Percentiles rank a stretch among this genome's conserved stretches.
Evolutionary conservation across 495 filamentous ascomycete genomes (phyloP).

Genomic region (Neurospora cerealis): DNA sequence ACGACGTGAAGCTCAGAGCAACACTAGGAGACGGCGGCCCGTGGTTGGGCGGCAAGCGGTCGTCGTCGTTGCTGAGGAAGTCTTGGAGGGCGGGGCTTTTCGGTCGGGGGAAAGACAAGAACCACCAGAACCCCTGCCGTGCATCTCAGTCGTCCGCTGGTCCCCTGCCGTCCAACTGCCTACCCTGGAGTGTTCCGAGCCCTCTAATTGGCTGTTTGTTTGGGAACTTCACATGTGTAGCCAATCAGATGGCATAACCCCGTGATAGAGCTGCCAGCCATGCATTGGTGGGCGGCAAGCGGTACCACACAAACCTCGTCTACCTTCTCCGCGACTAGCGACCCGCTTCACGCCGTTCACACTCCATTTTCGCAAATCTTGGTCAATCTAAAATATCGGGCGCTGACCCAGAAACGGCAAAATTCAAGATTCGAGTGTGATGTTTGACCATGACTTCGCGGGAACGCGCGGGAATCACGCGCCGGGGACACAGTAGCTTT

Average conservation of each 20-base stretch:
- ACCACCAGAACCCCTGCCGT: not conserved
- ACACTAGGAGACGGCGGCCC: conserved; percentile 7
- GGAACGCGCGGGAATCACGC: not conserved
- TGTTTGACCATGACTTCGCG: not conserved
- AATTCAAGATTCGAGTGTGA: not conserved
- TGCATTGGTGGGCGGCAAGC: conserved; percentile 29
- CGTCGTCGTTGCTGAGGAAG: not conserved
- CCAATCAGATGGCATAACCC: conserved; percentile 20
- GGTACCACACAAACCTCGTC: conserved; percentile 12
- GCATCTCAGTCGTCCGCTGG: not conserved
- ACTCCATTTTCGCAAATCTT: not conserved
- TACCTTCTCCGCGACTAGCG: conserved; percentile 1
- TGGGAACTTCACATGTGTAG: conserved; percentile 6
- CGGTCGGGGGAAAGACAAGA: not conserved
- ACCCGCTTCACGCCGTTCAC: not conserved
- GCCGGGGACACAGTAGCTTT: not conserved
- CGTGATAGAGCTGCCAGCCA: conserved; percentile 26
- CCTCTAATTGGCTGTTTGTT: conserved; percentile 11
- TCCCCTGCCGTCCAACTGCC: conserved; percentile 13
- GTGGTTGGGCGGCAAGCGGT: conserved; percentile 24
- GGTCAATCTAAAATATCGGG: not conserved
- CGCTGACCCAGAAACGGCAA: not conserved
- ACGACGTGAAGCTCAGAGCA: not conserved
- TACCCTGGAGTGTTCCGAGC: conserved; percentile 10
- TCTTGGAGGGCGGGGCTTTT: not conserved